A percentile compares a stretch with the other conserved stretches of the same genome.
Conservation (phyloP, 768 basidiomycete genomes). For the Lactarius hatsudake region DNA sequence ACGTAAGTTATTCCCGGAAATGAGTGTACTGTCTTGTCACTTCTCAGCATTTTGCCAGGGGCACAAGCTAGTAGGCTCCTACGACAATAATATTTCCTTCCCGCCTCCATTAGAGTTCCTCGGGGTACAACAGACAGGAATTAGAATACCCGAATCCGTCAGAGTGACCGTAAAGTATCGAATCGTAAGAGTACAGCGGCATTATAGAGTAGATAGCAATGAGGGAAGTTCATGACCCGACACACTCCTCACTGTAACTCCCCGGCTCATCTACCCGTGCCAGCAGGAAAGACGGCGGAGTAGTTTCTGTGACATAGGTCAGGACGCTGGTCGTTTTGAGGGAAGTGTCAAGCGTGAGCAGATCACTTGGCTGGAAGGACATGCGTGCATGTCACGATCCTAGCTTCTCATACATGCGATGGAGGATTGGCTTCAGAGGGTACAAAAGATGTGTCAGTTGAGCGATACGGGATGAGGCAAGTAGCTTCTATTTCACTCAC, state of each 20-base stretch:
- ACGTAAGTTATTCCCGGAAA: neutral
- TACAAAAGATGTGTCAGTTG: conserved; percentile 4
- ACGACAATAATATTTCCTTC: neutral
- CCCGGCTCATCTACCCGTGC: conserved; percentile 8
- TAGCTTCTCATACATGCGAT: conserved; percentile 2
- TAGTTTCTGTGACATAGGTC: neutral
- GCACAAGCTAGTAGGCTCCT: neutral
- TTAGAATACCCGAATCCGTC: neutral
- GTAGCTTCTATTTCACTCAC: conserved; percentile 10
- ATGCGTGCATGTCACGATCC: neutral
- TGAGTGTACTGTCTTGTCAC: neutral
- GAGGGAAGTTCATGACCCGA: neutral
- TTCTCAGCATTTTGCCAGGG: neutral
- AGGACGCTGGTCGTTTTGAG: conserved; percentile 9
- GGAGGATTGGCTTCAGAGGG: conserved; percentile 8
- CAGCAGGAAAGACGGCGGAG: conserved; percentile 1
- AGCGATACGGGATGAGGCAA: neutral
- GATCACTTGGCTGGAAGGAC: neutral
- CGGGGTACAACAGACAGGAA: neutral
- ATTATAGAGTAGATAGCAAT: conserved; percentile 3
- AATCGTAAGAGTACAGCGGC: conserved; percentile 12
- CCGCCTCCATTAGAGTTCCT: neutral
- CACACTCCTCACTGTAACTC: neutral
- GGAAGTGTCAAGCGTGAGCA: neutral
- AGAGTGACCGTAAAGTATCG: neutral